phyloP scores from a whole-genome alignment of 2,329 filamentous ascomycete genomes.

The Paracamarosporium sp. region DNA sequence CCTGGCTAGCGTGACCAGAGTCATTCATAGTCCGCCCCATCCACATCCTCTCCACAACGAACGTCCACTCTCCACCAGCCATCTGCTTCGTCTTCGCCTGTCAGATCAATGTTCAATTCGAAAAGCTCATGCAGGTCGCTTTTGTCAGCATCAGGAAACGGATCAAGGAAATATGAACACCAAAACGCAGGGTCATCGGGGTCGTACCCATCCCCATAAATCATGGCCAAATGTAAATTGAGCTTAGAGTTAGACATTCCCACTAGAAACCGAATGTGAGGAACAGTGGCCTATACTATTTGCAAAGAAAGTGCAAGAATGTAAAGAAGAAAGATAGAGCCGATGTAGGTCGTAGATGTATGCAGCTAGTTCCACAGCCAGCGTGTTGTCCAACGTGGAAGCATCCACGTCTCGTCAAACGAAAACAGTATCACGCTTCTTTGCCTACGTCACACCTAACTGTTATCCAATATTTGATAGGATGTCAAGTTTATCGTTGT shows the following conservation, averaged over 20 bases:
- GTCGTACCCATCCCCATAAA: not conserved
- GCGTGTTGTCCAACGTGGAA: no score
- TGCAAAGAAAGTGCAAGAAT: no score
- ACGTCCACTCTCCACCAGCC: not conserved
- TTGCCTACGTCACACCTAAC: no score
- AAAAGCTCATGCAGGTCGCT: not conserved
- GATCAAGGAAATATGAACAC: not conserved
- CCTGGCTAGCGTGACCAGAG: not conserved
- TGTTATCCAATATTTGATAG: no score
- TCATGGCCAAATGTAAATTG: not conserved
- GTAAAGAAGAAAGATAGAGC: no score
- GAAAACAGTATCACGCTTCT: no score
- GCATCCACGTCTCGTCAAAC: no score
- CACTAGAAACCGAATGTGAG: no score
- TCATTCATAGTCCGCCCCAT: not conserved
- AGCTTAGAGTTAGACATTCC: not conserved
- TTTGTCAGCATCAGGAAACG: not conserved
- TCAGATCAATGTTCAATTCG: not conserved
- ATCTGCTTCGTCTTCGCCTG: not conserved
- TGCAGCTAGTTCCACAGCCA: no score
- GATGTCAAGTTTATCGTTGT: no score
- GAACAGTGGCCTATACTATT: no score
- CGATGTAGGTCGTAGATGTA: not conserved
- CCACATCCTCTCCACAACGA: not conserved
- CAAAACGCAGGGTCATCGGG: not conserved